These are phyloP conservation scores for Rhododendron vialii DNA, from an alignment of 148 eudicot species.

Conservation along the genomic window DNA sequence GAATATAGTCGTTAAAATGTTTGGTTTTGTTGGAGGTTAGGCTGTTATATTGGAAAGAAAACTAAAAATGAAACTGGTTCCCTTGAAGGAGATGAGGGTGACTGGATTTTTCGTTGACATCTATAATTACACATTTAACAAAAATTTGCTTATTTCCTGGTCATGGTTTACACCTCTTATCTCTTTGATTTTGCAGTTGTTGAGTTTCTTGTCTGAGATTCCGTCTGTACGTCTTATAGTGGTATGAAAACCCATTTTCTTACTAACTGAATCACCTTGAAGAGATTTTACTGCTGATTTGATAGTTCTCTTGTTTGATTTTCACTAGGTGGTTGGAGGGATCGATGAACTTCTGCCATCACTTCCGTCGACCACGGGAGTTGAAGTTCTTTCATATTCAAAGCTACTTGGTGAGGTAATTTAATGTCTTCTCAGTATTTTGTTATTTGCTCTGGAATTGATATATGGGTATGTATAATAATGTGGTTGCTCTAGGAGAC, in stretches of 20 bases:
- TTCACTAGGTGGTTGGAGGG: slow-evolving; percentile 77
- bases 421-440: not conserved
- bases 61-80: not conserved
- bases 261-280: not conserved
- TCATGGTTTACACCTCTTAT: not conserved
- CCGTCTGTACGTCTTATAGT: slow-evolving; percentile 76
- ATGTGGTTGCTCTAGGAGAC: not conserved
- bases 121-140: not conserved
- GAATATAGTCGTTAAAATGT: not conserved
- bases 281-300: not conserved
- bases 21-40: not conserved
- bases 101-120: not conserved
- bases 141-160: not conserved
- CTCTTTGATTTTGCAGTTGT: slow-evolving; percentile 46
- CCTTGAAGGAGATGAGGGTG: not conserved
- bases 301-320: not conserved
- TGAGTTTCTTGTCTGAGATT: slow-evolving; percentile 86
- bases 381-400: slow-evolving; percentile 66
- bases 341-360: slow-evolving; percentile 74
- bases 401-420: slow-evolving; percentile 66
- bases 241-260: slow-evolving; percentile 40
- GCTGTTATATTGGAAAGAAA: not conserved
- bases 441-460: not conserved
- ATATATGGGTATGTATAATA: not conserved
- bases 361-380: slow-evolving; percentile 59